Percentiles rank a stretch among this genome's conserved stretches.
These are phyloP conservation scores for Lotmaria passim DNA, from an alignment of 208 protist genomes.

Conservation along the genomic window DNA sequence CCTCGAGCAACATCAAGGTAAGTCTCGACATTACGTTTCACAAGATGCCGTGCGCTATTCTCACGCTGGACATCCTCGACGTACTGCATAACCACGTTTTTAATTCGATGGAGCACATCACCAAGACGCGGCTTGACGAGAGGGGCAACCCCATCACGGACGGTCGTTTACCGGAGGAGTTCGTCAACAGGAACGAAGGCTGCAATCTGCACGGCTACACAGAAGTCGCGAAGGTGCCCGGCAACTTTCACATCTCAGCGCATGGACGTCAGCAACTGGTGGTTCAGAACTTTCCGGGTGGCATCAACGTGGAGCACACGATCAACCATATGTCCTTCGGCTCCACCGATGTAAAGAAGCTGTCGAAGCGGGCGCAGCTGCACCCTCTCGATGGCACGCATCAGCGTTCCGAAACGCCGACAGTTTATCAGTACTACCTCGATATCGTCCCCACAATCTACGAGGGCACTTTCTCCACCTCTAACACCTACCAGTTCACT, in stretches of 20 bases:
- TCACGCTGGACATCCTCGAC: slow-evolving; percentile 55
- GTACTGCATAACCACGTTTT: slow-evolving; percentile 51
- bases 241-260: slow-evolving; percentile 61
- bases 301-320: slow-evolving; percentile 46
- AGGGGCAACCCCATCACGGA: slow-evolving; percentile 29
- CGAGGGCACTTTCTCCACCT: slow-evolving; percentile 33
- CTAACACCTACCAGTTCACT: slow-evolving; percentile 54
- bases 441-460: slow-evolving; percentile 61
- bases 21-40: slow-evolving; percentile 47
- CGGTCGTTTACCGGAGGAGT: neutral
- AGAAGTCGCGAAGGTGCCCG: slow-evolving; percentile 53
- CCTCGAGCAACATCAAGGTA: slow-evolving; percentile 38
- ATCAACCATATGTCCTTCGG: slow-evolving; percentile 53
- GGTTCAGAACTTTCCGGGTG: slow-evolving; percentile 17
- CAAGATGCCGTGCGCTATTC: slow-evolving; percentile 44
- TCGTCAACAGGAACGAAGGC: slow-evolving; percentile 38
- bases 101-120: slow-evolving; percentile 44
- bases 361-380: slow-evolving; percentile 19
- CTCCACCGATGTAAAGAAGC: slow-evolving; percentile 32
- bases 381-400: slow-evolving; percentile 40
- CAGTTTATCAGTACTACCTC: slow-evolving; percentile 50
- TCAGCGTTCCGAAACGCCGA: slow-evolving; percentile 9
- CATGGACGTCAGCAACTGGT: slow-evolving; percentile 33
- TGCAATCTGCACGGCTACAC: slow-evolving; percentile 47
- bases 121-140: slow-evolving; percentile 30